phyloP scores from a whole-genome alignment of 768 basidiomycete genomes.

The Podaxis sp. region DNA sequence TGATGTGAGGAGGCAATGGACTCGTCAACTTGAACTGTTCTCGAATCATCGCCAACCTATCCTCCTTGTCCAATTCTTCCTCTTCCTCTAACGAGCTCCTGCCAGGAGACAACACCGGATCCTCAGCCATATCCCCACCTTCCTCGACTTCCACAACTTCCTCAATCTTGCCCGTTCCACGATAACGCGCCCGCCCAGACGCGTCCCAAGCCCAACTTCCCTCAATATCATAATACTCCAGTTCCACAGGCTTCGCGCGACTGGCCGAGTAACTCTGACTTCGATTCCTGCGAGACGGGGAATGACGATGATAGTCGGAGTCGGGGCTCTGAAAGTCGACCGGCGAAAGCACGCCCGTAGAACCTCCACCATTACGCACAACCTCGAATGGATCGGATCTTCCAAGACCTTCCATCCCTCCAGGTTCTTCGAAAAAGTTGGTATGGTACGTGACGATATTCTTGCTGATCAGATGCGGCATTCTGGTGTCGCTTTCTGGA shows the following conservation, averaged over 20 bases:
- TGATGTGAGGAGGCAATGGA: slow-evolving; percentile 16
- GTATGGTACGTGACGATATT: slow-evolving; percentile 7
- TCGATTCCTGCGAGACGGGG: slow-evolving; percentile 1
- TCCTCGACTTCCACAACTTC: slow-evolving; percentile 24
- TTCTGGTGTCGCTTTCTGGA: slow-evolving; percentile 1
- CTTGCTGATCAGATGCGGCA: slow-evolving; percentile 8
- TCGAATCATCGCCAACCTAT: slow-evolving; percentile 4
- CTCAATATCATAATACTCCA: slow-evolving; percentile 17
- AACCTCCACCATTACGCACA: background rate
- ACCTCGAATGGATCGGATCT: slow-evolving; percentile 5
- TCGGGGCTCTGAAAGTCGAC: background rate
- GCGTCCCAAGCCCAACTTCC: slow-evolving; percentile 27
- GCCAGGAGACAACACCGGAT: slow-evolving; percentile 11
- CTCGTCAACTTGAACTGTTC: slow-evolving; percentile 15
- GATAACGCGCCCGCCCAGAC: slow-evolving; percentile 21
- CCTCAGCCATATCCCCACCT: slow-evolving; percentile 17
- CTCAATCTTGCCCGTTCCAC: slow-evolving; percentile 28
- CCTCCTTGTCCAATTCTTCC: background rate
- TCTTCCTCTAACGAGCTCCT: slow-evolving; percentile 4
- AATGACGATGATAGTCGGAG: background rate
- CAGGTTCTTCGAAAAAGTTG: background rate
- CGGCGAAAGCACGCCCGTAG: slow-evolving; percentile 7
- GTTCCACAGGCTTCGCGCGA: background rate
- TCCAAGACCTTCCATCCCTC: background rate
- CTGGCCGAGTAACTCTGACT: slow-evolving; percentile 2